Base-by-base conservation (phyloP, 2,329 filamentous ascomycete species). In the Lachnellula suecica region DNA sequence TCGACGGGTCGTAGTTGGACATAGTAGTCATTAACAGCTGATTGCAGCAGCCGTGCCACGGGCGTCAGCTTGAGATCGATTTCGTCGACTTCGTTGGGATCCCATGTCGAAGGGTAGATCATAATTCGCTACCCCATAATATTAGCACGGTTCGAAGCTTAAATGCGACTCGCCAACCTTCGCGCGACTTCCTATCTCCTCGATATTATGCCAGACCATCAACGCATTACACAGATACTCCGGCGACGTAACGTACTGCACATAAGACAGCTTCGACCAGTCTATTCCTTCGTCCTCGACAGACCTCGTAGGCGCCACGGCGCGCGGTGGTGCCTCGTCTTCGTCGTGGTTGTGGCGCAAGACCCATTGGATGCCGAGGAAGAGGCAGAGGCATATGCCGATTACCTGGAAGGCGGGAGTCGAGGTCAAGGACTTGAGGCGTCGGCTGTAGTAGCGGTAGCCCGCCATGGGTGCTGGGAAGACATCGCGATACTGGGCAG, bases 191-290 rank as follows among this genome's bases (percentile, higher is more conserved):
- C 61, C 63, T 38, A 64, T 63, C 20, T 56, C 52, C 49, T 66
- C 64, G n/a, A 66, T 60, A 31, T 60, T 45, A 40, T 53, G 56
- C 63, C 63, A 66, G 8, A 62, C 45, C 62, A 65, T 59, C 2
- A 66, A 44, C 20, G 64, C 61, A 56, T 60, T 62, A 44, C 64
- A 66, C 3, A 66, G 49, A 25, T 61, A 59, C 47, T 65, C 60
- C 10, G 59, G 58, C 1, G 57, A 56, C 13, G 62, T 61, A 4
- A 62, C 64, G 59, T 61, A 61, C 51, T 64, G 61, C n/a, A 64
- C 58, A 51, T 65, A 65, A 20, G 57, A 54, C 15, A 62, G 51
- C 47, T 61, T 56, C 17, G 46, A 52, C 63, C 62, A 66, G 34
- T 65, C 56, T 37, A 63, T 61, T 6, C 49, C 37, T 35, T 17